A percentile compares a stretch with the other conserved stretches of the same genome.
Evolutionary conservation across 2,329 filamentous ascomycete genomes (phyloP).

Genomic region (Ophiostoma pallidulum): DNA sequence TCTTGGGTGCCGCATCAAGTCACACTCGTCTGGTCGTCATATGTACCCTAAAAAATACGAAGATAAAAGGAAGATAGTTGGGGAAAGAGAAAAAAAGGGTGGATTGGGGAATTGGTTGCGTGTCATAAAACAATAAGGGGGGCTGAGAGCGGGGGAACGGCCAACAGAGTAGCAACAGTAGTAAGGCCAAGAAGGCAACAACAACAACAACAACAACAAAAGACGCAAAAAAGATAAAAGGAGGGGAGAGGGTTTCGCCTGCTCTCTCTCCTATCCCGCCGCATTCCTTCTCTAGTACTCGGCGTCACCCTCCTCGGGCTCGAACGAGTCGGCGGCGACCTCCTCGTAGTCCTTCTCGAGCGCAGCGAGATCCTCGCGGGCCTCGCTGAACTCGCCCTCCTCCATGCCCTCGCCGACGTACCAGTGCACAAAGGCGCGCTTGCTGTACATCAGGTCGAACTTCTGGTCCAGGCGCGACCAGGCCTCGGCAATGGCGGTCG

Average conservation of each 20-base stretch:
- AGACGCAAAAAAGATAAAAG: neutral
- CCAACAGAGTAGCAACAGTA: neutral
- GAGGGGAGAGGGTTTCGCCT: neutral
- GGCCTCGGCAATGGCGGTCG: conserved; percentile 63
- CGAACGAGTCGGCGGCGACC: conserved; percentile 63
- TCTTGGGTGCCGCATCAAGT: too few relatives aligned
- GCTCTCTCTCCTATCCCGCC: neutral
- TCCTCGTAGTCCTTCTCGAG: conserved; percentile 84
- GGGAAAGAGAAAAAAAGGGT: neutral
- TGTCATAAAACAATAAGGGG: neutral
- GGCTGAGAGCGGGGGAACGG: neutral
- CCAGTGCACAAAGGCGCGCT: conserved; percentile 69
- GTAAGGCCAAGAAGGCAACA: too few relatives aligned
- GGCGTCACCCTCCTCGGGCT: conserved; percentile 53
- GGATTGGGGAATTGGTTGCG: neutral
- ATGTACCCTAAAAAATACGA: conserved; percentile 11
- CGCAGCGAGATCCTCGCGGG: conserved; percentile 75
- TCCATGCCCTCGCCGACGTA: conserved; percentile 88
- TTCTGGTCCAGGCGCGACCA: conserved; percentile 66
- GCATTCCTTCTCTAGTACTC: conserved; percentile 63
- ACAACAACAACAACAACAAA: neutral
- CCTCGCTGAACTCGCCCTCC: conserved; percentile 82
- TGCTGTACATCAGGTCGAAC: conserved; percentile 71
- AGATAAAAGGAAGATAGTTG: neutral
- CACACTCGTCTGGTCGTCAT: conserved; percentile 8